Conservation (phyloP, 768 basidiomycete species). For the Leccinum fibrillosum region DNA sequence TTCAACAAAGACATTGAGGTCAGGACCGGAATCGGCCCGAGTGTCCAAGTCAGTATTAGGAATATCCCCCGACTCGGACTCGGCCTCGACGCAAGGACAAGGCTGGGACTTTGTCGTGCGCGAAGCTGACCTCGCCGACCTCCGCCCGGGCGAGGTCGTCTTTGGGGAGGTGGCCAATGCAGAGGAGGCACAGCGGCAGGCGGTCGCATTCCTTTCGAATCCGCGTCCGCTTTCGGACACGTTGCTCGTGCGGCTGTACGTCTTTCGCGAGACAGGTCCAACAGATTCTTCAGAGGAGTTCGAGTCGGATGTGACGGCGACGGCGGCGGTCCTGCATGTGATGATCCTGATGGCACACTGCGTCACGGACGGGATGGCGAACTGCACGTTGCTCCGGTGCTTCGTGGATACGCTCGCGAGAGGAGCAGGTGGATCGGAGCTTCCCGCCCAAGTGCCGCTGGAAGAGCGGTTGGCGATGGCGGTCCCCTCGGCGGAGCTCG, state of each 20-base stretch:
- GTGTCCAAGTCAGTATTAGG: slow-evolving; percentile 3
- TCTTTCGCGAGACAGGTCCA: slow-evolving; percentile 34
- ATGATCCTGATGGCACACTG: slow-evolving; percentile 45
- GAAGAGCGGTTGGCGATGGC: slow-evolving; percentile 41
- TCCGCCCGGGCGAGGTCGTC: slow-evolving; percentile 37
- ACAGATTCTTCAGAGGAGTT: neutral
- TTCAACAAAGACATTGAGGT: too few species aligned
- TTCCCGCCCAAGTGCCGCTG: slow-evolving; percentile 24
- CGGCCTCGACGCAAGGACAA: neutral
- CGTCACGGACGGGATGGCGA: slow-evolving; percentile 49
- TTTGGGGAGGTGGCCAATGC: slow-evolving; percentile 32
- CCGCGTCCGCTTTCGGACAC: slow-evolving; percentile 40
- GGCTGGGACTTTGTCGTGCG: slow-evolving; percentile 37
- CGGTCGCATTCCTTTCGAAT: slow-evolving; percentile 31
- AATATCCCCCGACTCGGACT: neutral
- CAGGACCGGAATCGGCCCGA: slow-evolving; percentile 1
- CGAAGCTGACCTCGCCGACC: slow-evolving; percentile 33
- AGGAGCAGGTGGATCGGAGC: neutral
- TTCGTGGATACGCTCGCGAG: slow-evolving; percentile 42
- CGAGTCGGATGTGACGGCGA: slow-evolving; percentile 34
- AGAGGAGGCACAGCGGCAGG: slow-evolving; percentile 33
- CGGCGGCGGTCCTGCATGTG: slow-evolving; percentile 37
- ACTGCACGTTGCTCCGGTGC: slow-evolving; percentile 38
- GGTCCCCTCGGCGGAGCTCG: slow-evolving; percentile 36
- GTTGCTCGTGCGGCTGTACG: slow-evolving; percentile 39